A percentile compares a stretch with the other conserved stretches of the same genome.
These are phyloP conservation scores for Russula olivacea DNA, from an alignment of 768 basidiomycete genomes.

Conservation along the genomic window DNA sequence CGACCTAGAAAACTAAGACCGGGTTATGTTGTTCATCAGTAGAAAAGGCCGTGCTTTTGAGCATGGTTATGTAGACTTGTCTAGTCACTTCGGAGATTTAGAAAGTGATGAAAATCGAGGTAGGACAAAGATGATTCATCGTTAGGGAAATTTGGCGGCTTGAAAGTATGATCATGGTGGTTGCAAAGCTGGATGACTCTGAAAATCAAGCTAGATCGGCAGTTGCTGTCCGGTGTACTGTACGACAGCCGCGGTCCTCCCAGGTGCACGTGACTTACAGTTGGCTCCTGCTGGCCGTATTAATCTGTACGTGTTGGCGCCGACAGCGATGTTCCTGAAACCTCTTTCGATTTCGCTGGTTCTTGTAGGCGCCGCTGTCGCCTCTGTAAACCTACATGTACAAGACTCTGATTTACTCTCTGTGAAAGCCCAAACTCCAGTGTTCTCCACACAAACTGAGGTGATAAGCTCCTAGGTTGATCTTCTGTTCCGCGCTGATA, in stretches of 20 bases:
- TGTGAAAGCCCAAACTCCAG: neutral
- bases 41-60: neutral
- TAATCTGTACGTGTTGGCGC: too few species aligned
- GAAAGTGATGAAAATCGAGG: too few species aligned
- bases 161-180: neutral
- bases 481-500: neutral
- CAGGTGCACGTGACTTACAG: too few species aligned
- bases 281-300: too few species aligned
- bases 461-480: neutral
- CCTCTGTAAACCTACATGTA: neutral
- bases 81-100: neutral
- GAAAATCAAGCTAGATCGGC: too few species aligned
- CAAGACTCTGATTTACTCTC: neutral
- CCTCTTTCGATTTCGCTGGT: neutral
- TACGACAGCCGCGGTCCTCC: too few species aligned
- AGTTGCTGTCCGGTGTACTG: too few species aligned
- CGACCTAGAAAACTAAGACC: neutral
- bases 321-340: neutral
- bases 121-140: neutral
- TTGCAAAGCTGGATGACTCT: neutral
- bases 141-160: neutral
- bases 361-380: neutral
- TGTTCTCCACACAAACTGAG: neutral
- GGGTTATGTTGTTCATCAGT: neutral
- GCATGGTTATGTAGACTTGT: neutral